Base-by-base conservation (phyloP, 352 stramenopile species). In the Globisporangium takayamanum region DNA sequence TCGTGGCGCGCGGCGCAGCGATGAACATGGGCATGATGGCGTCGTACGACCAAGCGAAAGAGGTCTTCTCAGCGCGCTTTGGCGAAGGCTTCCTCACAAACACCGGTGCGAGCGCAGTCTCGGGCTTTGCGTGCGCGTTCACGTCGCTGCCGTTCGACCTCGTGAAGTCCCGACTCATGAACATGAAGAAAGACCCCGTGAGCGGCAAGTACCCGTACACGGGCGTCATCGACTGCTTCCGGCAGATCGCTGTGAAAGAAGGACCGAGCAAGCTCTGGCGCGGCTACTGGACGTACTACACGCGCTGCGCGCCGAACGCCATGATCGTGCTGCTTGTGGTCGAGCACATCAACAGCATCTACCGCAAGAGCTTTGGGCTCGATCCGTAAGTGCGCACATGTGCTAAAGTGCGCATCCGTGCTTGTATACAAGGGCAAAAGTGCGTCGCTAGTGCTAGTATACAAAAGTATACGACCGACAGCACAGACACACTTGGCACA, bases 1-100 rank as follows among this genome's bases (percentile, higher is more conserved):
- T 96, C n/a, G 95, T 99, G 47, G 85, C 98, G 18, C 88, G 97
- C 67, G 97, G 96, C 30, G 98, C 98, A 58, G 85, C 94, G 57
- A 99, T 99, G 95, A 99, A 99, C 78, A 92, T 99, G n/a, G 97
- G 97, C 56, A 99, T 99, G 97, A 93, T 99, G 83, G 97, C 97
- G 18, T 99, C 92, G 64, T 99, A 99, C 73, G 97, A 99, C 80
- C 95, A 99, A 79, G 94, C 96, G 25, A 99, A 99, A 74, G 90
- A 98, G 71, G 67, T 85, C 57, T 78, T 97, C 54, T 63, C 81
- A 48, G 65, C 76, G 30, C 57, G 77, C 53, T 91, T 88, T 58
- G 82, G 84, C 60, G 65, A 73, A 50, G 79, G 82, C 0, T 90
- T 94, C 64, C 55, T 76, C n/a, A 98, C 95, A 33, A 97, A 98